Base-by-base conservation (phyloP, 169 alveolate species). In the Eimeria praecox region DNA sequence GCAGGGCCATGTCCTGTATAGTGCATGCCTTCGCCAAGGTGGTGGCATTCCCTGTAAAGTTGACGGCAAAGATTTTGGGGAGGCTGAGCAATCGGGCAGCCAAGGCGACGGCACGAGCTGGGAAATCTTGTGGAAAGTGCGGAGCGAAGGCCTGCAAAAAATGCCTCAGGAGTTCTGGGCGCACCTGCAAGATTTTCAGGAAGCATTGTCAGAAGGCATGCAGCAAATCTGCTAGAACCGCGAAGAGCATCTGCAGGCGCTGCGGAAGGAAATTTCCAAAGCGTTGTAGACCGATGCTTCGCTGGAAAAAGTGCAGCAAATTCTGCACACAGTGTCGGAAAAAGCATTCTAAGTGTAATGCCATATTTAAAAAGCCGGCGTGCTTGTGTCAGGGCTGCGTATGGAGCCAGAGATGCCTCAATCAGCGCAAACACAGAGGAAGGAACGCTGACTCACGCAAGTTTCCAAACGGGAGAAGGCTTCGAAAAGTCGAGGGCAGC, bases 21-120 rank as follows among this genome's bases (percentile, higher is more conserved):
- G 54, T 35, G 14, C 75, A 77, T 83, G 73, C 20, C 91, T 18
- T 83, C 91, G 91, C 27, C 44, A 83, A 83, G 77, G 91, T 24
- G 66, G 91, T 56, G 54, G 91, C 75, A 18, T 27, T 83, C 30
- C 77, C 91, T 22, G 30, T 33, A 10, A 83, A 52, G 38, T 27
- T 83, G 44, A 35, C 91, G 16, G 54, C 75, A 24, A 52, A 54
- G 33, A 40, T 52, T 33, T 20, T 56, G 56, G 38, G 24, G 18
- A 83, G 35, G 18, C 10, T 49, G 54, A 5, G 73, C 54, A 35
- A 14, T 20, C 59, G 38, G 12, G 44, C 77, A 14, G 91, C 54
- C 62, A 83, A 54, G 38, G 77, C 66, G 33, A 54, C 54, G 73
- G 77, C 8, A 33, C 30, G 35, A 35, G 77, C 38, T 83, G 49